These are phyloP conservation scores for Lactarius tabidus DNA, from an alignment of 768 basidiomycete genomes.

Conservation along the genomic window DNA sequence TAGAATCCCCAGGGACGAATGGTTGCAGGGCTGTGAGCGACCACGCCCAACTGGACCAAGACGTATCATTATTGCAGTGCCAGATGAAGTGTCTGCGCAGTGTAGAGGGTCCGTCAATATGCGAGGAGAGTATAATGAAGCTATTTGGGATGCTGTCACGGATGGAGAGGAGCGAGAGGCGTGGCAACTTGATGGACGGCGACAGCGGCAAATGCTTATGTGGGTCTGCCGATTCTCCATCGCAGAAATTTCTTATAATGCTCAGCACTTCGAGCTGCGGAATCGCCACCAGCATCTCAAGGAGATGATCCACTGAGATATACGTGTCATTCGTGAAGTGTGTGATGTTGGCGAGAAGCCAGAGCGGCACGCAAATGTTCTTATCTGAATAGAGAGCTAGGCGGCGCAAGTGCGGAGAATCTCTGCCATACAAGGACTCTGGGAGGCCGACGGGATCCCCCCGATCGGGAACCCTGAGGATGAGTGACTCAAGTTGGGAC, in stretches of 20 bases:
- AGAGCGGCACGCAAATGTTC: slow-evolving; percentile 8
- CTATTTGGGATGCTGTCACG: not conserved
- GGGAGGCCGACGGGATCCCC: slow-evolving; percentile 1
- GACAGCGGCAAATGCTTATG: no score
- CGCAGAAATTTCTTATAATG: not conserved
- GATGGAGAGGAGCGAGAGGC: slow-evolving; percentile 13
- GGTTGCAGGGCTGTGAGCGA: not conserved
- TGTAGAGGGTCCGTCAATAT: not conserved
- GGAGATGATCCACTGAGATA: not conserved
- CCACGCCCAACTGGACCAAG: not conserved
- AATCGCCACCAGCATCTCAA: slow-evolving; percentile 4
- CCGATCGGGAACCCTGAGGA: not conserved
- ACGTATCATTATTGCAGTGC: not conserved
- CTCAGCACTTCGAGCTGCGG: slow-evolving; percentile 10
- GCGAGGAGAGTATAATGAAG: slow-evolving; percentile 1
- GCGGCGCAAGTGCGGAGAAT: slow-evolving; percentile 7
- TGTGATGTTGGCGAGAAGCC: slow-evolving; percentile 8
- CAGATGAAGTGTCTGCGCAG: slow-evolving; percentile 16
- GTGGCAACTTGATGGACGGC: no score
- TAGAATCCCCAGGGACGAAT: slow-evolving; percentile 8
- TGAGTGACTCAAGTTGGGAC: slow-evolving; percentile 10
- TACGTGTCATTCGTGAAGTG: slow-evolving; percentile 12
- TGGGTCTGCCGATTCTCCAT: not conserved
- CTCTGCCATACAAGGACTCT: slow-evolving; percentile 3
- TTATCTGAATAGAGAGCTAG: not conserved